Evolutionary conservation across 2,329 filamentous ascomycete genomes (phyloP).

Genomic region (Cordyceps javanica): DNA sequence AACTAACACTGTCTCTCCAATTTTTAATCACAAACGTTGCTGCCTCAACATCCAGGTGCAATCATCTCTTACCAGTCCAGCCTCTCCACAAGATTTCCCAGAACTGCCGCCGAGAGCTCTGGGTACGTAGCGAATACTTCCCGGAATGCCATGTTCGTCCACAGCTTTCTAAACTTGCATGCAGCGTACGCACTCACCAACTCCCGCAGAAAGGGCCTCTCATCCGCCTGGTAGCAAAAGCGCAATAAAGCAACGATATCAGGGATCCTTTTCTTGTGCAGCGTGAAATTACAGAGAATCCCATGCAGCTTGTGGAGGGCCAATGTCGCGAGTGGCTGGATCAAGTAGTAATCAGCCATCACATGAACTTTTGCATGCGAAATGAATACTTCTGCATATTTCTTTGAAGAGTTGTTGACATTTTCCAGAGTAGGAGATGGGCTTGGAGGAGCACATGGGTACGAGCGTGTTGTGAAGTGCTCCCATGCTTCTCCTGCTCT

Average conservation of each 20-base stretch:
- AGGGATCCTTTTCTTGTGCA: background rate
- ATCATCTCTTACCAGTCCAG: background rate
- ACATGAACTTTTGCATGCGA: conserved; percentile 13
- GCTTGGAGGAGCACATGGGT: background rate
- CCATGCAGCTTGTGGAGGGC: conserved; percentile 12
- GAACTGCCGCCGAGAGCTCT: background rate
- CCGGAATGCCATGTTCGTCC: background rate
- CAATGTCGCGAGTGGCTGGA: conserved; percentile 7
- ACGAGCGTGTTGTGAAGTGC: background rate
- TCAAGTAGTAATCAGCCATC: conserved; percentile 15
- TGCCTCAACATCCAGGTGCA: background rate
- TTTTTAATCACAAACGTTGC: background rate
- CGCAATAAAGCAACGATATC: background rate
- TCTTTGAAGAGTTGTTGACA: background rate
- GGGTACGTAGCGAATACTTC: background rate
- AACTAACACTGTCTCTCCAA: too few species aligned
- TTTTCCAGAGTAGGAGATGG: background rate
- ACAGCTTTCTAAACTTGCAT: background rate
- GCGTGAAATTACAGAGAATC: background rate
- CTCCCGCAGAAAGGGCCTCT: background rate
- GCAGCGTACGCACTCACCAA: background rate
- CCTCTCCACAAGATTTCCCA: background rate
- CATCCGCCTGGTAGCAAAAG: background rate
- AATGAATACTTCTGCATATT: conserved; percentile 9
- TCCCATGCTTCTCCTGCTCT: background rate